Percentiles rank a stretch among this genome's conserved stretches.
Conservation (phyloP, 192 early-diverging fungal species). For the Radiomyces spectabilis region DNA sequence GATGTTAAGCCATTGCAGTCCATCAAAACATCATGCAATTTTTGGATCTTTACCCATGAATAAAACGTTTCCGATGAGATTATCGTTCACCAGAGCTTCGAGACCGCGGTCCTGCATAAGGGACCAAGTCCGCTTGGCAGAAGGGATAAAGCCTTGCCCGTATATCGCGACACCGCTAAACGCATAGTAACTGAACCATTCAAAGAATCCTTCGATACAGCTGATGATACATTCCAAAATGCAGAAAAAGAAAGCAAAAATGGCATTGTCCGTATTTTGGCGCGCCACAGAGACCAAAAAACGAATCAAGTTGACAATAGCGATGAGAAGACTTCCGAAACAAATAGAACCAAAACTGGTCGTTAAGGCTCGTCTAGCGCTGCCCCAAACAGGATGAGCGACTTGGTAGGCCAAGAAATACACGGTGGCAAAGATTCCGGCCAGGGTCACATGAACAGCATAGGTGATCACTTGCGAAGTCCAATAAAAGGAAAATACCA, state of each 20-base stretch:
- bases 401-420: slow-evolving; percentile 64
- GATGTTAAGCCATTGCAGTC: slow-evolving; percentile 9
- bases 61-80: slow-evolving; percentile 80
- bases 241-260: slow-evolving; percentile 52
- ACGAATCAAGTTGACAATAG: slow-evolving; percentile 61
- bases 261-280: slow-evolving; percentile 41
- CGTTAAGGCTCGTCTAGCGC: slow-evolving; percentile 72
- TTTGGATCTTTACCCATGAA: slow-evolving; percentile 59
- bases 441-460: slow-evolving; percentile 62
- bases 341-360: slow-evolving; percentile 78
- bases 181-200: slow-evolving; percentile 82
- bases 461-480: slow-evolving; percentile 72
- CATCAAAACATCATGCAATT: too few species aligned
- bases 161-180: slow-evolving; percentile 91
- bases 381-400: slow-evolving; percentile 57
- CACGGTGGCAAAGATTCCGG: slow-evolving; percentile 76
- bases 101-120: slow-evolving; percentile 73
- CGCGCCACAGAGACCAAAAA: slow-evolving; percentile 50
- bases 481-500: slow-evolving; percentile 69
- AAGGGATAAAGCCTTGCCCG: slow-evolving; percentile 60
- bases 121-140: slow-evolving; percentile 79
- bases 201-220: slow-evolving; percentile 70
- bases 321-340: slow-evolving; percentile 61
- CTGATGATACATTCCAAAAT: slow-evolving; percentile 73
- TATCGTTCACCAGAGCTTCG: slow-evolving; percentile 82